These are phyloP conservation scores for Fusarium nanum DNA, from an alignment of 2,329 filamentous ascomycete species.

Conservation along the genomic window DNA sequence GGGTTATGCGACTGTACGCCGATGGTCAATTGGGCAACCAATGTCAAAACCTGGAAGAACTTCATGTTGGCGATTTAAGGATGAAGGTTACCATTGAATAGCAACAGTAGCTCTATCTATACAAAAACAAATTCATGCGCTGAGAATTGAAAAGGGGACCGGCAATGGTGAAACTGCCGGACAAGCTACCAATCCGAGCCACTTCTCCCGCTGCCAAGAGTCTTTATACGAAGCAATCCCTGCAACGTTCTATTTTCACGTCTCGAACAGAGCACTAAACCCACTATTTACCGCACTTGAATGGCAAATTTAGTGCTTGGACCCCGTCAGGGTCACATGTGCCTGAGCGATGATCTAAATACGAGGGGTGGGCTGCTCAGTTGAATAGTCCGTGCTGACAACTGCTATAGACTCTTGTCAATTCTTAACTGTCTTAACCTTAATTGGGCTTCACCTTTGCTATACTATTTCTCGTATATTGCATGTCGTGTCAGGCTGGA, in stretches of 20 bases:
- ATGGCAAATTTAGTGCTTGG: neutral
- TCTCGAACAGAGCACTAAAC: neutral
- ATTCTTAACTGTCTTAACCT: neutral
- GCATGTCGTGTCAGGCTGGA: accelerated
- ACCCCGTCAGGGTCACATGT: neutral
- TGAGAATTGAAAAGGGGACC: neutral
- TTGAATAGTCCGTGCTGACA: neutral
- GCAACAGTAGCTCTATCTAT: no score
- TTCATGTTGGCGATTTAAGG: neutral
- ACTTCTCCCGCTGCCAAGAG: neutral
- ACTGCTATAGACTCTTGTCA: accelerated
- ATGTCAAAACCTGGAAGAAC: neutral
- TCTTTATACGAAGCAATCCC: neutral
- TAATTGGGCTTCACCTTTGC: neutral
- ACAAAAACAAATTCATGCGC: neutral
- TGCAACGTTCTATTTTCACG: neutral
- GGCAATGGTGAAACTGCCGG: neutral
- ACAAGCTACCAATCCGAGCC: neutral
- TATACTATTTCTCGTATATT: neutral
- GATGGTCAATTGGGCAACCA: neutral
- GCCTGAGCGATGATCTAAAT: neutral
- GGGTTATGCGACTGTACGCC: constrained; percentile 9
- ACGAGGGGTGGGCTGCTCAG: neutral
- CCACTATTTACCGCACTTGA: neutral
- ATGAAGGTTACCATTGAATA: accelerated